Conservation (phyloP, 1,284 basidiomycete genomes). For the Termitomyces sp. region DNA sequence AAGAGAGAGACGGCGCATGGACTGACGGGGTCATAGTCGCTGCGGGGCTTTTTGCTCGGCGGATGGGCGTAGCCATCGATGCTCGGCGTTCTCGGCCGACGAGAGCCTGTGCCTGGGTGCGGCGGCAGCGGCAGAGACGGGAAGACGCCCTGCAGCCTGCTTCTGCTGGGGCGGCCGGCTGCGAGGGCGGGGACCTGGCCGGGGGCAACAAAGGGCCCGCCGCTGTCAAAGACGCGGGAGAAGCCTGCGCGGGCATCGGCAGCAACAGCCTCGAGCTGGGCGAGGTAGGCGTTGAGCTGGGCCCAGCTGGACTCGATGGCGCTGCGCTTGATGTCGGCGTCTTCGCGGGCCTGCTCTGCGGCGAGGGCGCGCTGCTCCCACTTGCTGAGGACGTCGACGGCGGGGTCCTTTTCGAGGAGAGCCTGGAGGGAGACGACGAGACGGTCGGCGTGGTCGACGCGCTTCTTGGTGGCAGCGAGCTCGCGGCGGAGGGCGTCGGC, state of each 20-base stretch:
- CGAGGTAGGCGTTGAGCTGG: slow-evolving; percentile 47
- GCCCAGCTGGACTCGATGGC: slow-evolving; percentile 48
- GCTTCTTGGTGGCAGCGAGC: slow-evolving; percentile 33
- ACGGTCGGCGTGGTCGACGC: slow-evolving; percentile 52
- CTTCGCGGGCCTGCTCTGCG: slow-evolving; percentile 52
- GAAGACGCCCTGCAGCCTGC: slow-evolving; percentile 1
- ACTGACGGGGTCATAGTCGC: slow-evolving; percentile 9
- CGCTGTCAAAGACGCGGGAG: slow-evolving; percentile 39
- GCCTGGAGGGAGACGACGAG: slow-evolving; percentile 22
- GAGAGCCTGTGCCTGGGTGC: slow-evolving; percentile 10
- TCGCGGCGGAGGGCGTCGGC: slow-evolving; percentile 46
- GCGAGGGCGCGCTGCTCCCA: slow-evolving; percentile 44
- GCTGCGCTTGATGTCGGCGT: slow-evolving; percentile 46
- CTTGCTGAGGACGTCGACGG: slow-evolving; percentile 32
- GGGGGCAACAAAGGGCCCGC: slow-evolving; percentile 34
- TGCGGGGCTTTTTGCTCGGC: slow-evolving; percentile 8
- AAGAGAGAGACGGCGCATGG: background rate
- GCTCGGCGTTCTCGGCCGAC: slow-evolving; percentile 14
- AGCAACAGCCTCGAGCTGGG: slow-evolving; percentile 37
- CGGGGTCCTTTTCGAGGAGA: slow-evolving; percentile 14
- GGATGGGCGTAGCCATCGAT: slow-evolving; percentile 14
- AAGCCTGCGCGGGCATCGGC: slow-evolving; percentile 49
- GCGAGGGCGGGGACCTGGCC: slow-evolving; percentile 22
- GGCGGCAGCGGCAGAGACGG: slow-evolving; percentile 5
- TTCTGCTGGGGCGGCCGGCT: background rate